phyloP scores from a whole-genome alignment of 2,329 filamentous ascomycete genomes.

The Penicillium sp. region DNA sequence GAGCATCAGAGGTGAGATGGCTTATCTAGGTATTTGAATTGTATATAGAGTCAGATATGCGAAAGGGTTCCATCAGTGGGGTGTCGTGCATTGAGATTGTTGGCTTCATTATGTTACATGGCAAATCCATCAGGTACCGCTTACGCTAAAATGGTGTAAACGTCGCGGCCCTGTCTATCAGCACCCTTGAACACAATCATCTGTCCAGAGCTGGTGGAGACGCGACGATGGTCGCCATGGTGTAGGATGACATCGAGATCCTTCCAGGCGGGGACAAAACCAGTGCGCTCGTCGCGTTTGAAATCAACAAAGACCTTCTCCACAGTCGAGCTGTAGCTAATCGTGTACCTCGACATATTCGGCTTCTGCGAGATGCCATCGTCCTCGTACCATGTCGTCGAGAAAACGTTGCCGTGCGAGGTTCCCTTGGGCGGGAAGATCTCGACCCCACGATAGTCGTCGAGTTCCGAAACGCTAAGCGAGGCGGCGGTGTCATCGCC shows the following conservation, averaged over 20 bases:
- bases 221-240: conserved; percentile 48
- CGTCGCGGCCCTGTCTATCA: conserved; percentile 28
- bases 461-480: conserved; percentile 40
- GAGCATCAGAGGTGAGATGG: too few species aligned
- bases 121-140: background rate
- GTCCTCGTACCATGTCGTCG: conserved; percentile 55
- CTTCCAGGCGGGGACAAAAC: conserved; percentile 51
- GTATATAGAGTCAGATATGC: too few species aligned
- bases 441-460: conserved; percentile 58
- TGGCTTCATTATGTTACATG: too few species aligned
- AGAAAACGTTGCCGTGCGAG: conserved; percentile 40
- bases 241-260: conserved; percentile 53
- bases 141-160: conserved; percentile 32
- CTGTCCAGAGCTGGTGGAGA: conserved; percentile 35
- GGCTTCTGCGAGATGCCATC: conserved; percentile 53
- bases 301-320: conserved; percentile 47
- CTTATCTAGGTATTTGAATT: too few species aligned
- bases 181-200: conserved; percentile 29
- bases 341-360: conserved; percentile 43
- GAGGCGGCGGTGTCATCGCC: conserved; percentile 51
- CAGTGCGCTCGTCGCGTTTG: conserved; percentile 37
- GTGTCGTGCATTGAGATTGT: too few species aligned
- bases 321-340: conserved; percentile 47
- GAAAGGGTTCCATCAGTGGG: too few species aligned
- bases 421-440: conserved; percentile 53